Conservation (phyloP, 805 yeast genomes). For the Isabelozyma rhagii region DNA sequence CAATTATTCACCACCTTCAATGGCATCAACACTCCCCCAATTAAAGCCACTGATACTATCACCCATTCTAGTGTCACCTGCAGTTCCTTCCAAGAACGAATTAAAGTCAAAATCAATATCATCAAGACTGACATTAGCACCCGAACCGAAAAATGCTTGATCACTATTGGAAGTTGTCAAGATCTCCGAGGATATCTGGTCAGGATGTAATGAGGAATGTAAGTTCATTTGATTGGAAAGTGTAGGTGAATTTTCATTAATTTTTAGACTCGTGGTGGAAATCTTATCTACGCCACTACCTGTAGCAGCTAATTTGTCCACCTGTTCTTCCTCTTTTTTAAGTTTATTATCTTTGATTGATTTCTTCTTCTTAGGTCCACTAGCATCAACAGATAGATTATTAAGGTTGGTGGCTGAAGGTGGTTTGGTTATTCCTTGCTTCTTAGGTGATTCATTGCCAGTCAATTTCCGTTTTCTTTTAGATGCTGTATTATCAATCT, state of each 20-base stretch:
- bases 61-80: slow-evolving; percentile 23
- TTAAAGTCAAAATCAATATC: slow-evolving; percentile 45
- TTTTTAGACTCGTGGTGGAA: not conserved
- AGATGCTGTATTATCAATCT: slow-evolving; percentile 20
- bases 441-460: slow-evolving; percentile 35
- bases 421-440: slow-evolving; percentile 5
- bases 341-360: slow-evolving; percentile 23
- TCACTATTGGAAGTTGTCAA: slow-evolving; percentile 16
- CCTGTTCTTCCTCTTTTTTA: slow-evolving; percentile 17
- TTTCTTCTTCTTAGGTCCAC: slow-evolving; percentile 18
- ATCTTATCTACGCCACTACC: not conserved
- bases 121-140: slow-evolving; percentile 27
- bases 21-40: slow-evolving; percentile 37
- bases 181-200: slow-evolving; percentile 34
- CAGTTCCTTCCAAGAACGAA: slow-evolving; percentile 34
- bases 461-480: slow-evolving; percentile 29
- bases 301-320: not conserved
- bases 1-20: slow-evolving; percentile 15
- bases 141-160: slow-evolving; percentile 19
- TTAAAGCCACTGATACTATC: slow-evolving; percentile 36
- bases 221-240: not conserved
- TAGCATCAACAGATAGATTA: not conserved
- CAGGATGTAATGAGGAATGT: slow-evolving; percentile 20
- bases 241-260: not conserved
- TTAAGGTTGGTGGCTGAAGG: not conserved